A percentile compares a stretch with the other conserved stretches of the same genome.
phyloP scores from a whole-genome alignment of 345 rosid genomes.

The Salix caprea region DNA sequence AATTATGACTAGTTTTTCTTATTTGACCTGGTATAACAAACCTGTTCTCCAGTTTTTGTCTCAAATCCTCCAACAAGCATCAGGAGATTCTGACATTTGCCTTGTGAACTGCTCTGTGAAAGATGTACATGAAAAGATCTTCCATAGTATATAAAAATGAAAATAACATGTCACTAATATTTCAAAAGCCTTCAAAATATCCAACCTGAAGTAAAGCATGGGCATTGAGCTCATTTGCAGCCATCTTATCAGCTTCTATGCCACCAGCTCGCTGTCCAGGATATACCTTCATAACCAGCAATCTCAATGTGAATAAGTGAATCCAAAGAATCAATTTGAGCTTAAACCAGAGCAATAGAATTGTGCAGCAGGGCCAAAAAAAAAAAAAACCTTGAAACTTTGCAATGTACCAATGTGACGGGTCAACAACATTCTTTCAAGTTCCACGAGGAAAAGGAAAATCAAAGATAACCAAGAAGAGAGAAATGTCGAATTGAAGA shows the following conservation, averaged over 20 bases:
- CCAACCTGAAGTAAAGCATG: constrained; percentile 88
- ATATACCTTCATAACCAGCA: constrained; percentile 59
- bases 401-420: background rate
- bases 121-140: background rate
- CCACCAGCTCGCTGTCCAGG: constrained; percentile 84
- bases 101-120: constrained; percentile 58
- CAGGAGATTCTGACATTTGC: constrained; percentile 56
- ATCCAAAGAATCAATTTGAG: background rate
- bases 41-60: constrained; percentile 90
- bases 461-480: too few species aligned
- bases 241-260: constrained; percentile 93
- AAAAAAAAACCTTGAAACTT: background rate
- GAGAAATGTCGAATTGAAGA: too few species aligned
- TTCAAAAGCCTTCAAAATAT: background rate
- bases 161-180: background rate
- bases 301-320: constrained; percentile 4
- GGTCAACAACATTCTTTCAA: background rate
- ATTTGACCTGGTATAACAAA: constrained; percentile 28
- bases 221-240: constrained; percentile 83
- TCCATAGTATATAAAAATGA: background rate
- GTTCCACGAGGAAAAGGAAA: background rate
- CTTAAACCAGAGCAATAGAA: background rate
- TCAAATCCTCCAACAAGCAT: constrained; percentile 86
- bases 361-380: background rate
- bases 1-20: background rate